phyloP scores from a whole-genome alignment of 495 filamentous ascomycete genomes.

The Sordaria brevicollis region DNA sequence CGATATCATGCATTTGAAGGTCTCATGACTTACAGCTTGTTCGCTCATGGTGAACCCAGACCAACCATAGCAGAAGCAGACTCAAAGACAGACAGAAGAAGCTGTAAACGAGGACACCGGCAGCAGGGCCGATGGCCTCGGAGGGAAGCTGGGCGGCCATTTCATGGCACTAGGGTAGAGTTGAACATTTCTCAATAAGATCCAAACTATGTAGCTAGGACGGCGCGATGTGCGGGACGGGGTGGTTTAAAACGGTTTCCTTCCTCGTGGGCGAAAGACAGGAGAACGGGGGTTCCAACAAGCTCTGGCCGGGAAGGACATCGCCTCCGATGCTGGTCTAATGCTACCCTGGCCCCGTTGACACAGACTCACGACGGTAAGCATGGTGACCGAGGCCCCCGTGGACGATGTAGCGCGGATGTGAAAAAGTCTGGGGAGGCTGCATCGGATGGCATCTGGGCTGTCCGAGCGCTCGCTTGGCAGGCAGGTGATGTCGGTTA shows the following conservation, averaged over 20 bases:
- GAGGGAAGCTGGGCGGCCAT: conserved; percentile 34
- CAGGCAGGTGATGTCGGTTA: not conserved
- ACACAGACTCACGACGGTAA: not conserved
- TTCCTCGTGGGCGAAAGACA: not conserved
- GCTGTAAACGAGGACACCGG: conserved; percentile 31
- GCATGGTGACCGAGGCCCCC: not conserved
- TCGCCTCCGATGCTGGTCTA: not conserved
- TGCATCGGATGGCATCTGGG: not conserved
- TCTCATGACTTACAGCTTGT: conserved; percentile 33
- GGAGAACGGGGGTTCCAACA: not conserved
- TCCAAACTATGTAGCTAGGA: not conserved
- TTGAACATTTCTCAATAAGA: not conserved
- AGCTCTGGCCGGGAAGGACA: not conserved
- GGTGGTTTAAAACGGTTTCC: not conserved
- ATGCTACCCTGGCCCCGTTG: not conserved
- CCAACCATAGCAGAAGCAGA: conserved; percentile 28
- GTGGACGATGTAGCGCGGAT: not conserved
- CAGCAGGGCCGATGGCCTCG: conserved; percentile 27
- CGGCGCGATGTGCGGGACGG: not conserved
- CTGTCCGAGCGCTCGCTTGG: not conserved
- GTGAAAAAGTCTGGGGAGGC: not conserved
- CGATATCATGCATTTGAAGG: not conserved
- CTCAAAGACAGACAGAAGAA: conserved; percentile 26
- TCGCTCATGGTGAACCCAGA: conserved; percentile 34
- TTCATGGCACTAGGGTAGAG: not conserved